Conservation (phyloP, 2,329 filamentous ascomycete species). For the Monosporascus cannonballus region DNA sequence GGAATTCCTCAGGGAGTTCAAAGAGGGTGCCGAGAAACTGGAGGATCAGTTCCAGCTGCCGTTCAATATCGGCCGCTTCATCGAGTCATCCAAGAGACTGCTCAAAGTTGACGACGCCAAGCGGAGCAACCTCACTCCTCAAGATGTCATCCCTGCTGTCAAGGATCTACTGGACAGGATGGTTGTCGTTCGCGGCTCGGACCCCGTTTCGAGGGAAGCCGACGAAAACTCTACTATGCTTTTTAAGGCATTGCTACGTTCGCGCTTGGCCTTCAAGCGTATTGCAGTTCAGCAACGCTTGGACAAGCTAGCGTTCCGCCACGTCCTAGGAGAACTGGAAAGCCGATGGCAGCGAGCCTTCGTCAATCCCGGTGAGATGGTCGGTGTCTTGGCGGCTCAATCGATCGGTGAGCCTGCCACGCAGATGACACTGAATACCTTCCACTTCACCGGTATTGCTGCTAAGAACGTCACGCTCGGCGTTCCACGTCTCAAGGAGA, state of each 20-base stretch:
- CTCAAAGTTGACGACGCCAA: slow-evolving; percentile 84
- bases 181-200: slow-evolving; percentile 78
- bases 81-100: slow-evolving; percentile 81
- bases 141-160: slow-evolving; percentile 78
- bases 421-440: slow-evolving; percentile 99
- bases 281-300: slow-evolving; percentile 80
- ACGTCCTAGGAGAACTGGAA: slow-evolving; percentile 86
- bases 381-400: slow-evolving; percentile 93
- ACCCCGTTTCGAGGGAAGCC: slow-evolving; percentile 77
- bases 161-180: slow-evolving; percentile 69
- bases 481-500: slow-evolving; percentile 98
- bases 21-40: slow-evolving; percentile 57
- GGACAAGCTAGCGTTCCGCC: slow-evolving; percentile 87
- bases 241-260: slow-evolving; percentile 87
- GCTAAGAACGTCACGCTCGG: slow-evolving; percentile 99
- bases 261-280: slow-evolving; percentile 86
- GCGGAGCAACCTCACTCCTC: slow-evolving; percentile 83
- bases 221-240: slow-evolving; percentile 83
- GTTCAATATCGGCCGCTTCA: slow-evolving; percentile 84
- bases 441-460: slow-evolving; percentile 99
- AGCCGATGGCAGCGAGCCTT: slow-evolving; percentile 79
- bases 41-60: slow-evolving; percentile 87
- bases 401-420: slow-evolving; percentile 98
- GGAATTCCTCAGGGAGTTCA: slow-evolving; percentile 64
- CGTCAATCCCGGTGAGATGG: slow-evolving; percentile 95